Evolutionary conservation across 495 filamentous ascomycete genomes (phyloP).

Genomic region (Aspergillus wentii): DNA sequence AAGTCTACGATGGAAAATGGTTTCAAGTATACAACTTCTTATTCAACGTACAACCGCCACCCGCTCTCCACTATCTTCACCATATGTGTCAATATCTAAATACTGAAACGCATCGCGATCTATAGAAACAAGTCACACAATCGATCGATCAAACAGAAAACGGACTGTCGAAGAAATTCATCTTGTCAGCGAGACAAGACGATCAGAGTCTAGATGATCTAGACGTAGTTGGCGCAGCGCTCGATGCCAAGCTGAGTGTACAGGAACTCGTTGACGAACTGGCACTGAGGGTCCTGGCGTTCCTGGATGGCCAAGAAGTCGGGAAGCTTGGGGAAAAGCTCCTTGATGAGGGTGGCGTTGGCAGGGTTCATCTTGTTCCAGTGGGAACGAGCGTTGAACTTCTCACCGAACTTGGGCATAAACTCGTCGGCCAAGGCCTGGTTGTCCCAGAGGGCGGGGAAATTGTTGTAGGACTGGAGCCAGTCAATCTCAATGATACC

Average conservation of each 20-base stretch:
- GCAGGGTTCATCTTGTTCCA: slow-evolving; percentile 19
- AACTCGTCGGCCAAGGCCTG: slow-evolving; percentile 11
- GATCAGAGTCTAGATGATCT: too few species aligned
- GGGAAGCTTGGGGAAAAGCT: slow-evolving; percentile 13
- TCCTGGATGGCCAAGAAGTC: slow-evolving; percentile 16
- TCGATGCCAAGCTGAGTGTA: slow-evolving; percentile 13
- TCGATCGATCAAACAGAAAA: too few species aligned
- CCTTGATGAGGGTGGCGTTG: slow-evolving; percentile 12
- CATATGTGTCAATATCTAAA: too few species aligned
- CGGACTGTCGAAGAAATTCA: too few species aligned
- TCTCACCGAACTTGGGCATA: slow-evolving; percentile 13
- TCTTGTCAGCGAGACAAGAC: too few species aligned
- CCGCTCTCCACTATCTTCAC: too few species aligned
- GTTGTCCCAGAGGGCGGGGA: slow-evolving; percentile 9
- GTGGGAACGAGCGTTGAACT: slow-evolving; percentile 16
- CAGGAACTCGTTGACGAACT: slow-evolving; percentile 18
- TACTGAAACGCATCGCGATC: too few species aligned
- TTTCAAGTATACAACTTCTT: too few species aligned
- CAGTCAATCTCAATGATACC: slow-evolving; percentile 13
- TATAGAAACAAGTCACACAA: too few species aligned
- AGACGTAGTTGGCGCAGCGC: background rate
- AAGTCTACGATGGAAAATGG: too few species aligned
- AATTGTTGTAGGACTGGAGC: slow-evolving; percentile 16
- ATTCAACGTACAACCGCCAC: too few species aligned
- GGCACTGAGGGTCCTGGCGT: slow-evolving; percentile 16